Base-by-base conservation (phyloP, 2,329 filamentous ascomycete species). In the Beauveria asiatica region DNA sequence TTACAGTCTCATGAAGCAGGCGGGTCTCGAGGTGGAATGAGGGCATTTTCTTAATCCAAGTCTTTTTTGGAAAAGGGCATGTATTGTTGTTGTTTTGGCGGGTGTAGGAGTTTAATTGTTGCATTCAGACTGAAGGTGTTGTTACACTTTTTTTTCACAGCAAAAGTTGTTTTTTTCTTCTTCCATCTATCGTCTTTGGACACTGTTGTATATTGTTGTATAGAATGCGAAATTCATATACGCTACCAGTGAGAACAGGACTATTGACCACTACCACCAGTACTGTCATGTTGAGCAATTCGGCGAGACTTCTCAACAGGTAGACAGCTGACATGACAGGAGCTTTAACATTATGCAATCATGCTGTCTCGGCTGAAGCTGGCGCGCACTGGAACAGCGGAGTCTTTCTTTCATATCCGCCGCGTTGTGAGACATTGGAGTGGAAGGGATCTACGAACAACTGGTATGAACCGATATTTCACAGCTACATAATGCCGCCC, bases 1-100 rank as follows among this genome's bases (percentile, higher is more conserved):
- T 73, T 90, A 94, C 75, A 87, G 92, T 61, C 78, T 99, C 52
- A 94, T 97, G 63, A 92, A 87, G 75, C 92, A 99, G 76, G 90
- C 93, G 4, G 92, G 92, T 45, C 77, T 99, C 62, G 77, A 81
- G 67, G 71, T 79, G 21, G 78, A 80, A 53, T 63, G 59, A 57
- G 59, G 17, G 33, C 5, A 5, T 33, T 19, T 19, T 17, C 33
- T 37, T 13, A 1, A 37, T 11, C 33, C 33, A 37, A 13, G 11
- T 37, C 33, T 1, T 13, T 11, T 33, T 41, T 30, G 37, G 27
- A 53, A 3, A 41, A 37, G 54, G 27, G 54, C 30, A 45, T 57
- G 54, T 48, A 57, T n/a, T 57, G 19, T 21, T 49, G 25, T 45
- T 50, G 13, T 17, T 17, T 11, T 27, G 46, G 25, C 11, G 9